Evolutionary conservation across 352 stramenopile genomes (phyloP).

Genomic region (Pythium apleroticum): DNA sequence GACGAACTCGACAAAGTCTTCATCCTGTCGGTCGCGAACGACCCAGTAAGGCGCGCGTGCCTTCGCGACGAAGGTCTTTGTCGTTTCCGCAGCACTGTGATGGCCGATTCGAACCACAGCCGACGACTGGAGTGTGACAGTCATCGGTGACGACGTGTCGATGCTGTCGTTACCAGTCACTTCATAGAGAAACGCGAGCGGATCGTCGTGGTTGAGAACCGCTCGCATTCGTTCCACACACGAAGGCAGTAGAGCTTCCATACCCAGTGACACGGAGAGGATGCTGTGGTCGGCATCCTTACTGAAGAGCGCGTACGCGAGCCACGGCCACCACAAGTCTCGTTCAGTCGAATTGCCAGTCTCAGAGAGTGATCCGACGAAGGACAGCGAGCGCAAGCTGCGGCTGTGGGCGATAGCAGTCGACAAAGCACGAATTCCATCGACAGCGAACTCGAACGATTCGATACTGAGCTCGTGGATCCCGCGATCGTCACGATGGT

Average conservation of each 20-base stretch:
- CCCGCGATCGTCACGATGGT: conserved; percentile 10
- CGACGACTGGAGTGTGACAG: neutral
- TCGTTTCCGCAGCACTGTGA: too few species aligned
- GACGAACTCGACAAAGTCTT: conserved; percentile 18
- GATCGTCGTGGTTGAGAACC: conserved; percentile 7
- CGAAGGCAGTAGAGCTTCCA: neutral
- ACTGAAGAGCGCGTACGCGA: conserved; percentile 20
- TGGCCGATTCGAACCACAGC: conserved; percentile 13
- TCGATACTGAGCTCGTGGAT: conserved; percentile 7
- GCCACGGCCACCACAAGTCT: conserved; percentile 21
- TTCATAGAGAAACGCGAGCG: conserved; percentile 9
- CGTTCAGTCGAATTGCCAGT: neutral
- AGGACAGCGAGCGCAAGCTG: conserved; percentile 7
- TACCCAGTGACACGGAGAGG: conserved; percentile 1
- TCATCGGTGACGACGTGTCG: neutral
- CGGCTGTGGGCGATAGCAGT: conserved; percentile 19
- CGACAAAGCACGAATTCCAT: conserved; percentile 11
- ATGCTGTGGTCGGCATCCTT: conserved; percentile 12
- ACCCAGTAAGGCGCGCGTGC: conserved; percentile 8
- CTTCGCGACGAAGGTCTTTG: neutral
- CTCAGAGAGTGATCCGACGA: neutral
- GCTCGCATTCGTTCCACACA: conserved; percentile 2
- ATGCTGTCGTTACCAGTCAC: neutral
- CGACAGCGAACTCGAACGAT: conserved; percentile 11
- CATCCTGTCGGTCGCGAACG: neutral